These are phyloP conservation scores for Colletotrichum plurivorum DNA, from an alignment of 2,329 filamentous ascomycete species.

Conservation along the genomic window DNA sequence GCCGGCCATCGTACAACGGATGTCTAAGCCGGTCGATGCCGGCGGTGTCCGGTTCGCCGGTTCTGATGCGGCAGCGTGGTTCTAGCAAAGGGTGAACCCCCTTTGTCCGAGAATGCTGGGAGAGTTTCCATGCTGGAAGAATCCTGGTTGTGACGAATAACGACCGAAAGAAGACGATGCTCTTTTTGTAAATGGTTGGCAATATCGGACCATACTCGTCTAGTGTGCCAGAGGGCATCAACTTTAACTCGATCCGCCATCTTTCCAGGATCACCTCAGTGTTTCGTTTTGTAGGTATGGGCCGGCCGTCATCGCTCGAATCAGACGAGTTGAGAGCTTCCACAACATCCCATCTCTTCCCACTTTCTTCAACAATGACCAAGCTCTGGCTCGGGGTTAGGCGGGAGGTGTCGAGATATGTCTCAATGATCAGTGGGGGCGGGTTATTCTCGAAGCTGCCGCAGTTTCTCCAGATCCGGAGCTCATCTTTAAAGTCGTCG, in stretches of 20 bases:
- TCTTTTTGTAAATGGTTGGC: constrained; percentile 96
- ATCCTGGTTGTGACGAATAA: constrained; percentile 87
- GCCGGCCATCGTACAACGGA: constrained; percentile 75
- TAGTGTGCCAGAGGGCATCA: constrained; percentile 61
- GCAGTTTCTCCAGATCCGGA: constrained; percentile 85
- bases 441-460: constrained; percentile 81
- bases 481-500: constrained; percentile 85
- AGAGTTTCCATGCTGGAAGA: constrained; percentile 88
- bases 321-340: constrained; percentile 81
- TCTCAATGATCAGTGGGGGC: constrained; percentile 89
- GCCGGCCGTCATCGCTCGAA: constrained; percentile 60
- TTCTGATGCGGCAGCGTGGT: constrained; percentile 84
- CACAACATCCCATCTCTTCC: constrained; percentile 92
- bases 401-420: constrained; percentile 85
- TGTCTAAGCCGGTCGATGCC: constrained; percentile 78
- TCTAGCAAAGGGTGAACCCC: constrained; percentile 77
- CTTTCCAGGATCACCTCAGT: constrained; percentile 89
- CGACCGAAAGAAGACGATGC: constrained; percentile 93
- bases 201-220: constrained; percentile 75
- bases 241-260: constrained; percentile 89
- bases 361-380: constrained; percentile 88
- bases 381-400: constrained; percentile 89
- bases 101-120: constrained; percentile 79
- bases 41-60: constrained; percentile 68
- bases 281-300: constrained; percentile 58